Conservation (phyloP, 768 basidiomycete species). For the Exidia glandulosa region DNA sequence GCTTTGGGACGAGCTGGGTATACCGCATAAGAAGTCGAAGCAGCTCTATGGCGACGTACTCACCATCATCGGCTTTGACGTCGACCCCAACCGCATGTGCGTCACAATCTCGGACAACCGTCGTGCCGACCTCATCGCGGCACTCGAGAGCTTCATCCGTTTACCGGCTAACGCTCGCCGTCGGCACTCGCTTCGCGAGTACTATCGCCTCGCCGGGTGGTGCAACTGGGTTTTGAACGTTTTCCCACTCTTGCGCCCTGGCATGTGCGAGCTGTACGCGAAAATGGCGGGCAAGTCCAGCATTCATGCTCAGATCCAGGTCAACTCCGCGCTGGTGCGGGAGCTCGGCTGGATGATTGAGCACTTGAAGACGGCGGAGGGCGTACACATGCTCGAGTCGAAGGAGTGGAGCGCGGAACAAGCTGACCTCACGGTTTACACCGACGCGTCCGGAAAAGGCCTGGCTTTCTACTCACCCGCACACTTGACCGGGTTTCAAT, state of each 20-base stretch:
- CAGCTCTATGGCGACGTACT: slow-evolving; percentile 25
- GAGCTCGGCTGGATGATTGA: slow-evolving; percentile 25
- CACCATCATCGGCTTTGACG: slow-evolving; percentile 28
- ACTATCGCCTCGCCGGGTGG: slow-evolving; percentile 24
- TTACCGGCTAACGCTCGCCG: slow-evolving; percentile 3
- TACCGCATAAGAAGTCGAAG: slow-evolving; percentile 29
- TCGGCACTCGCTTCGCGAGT: slow-evolving; percentile 10
- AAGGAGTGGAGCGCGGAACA: background rate
- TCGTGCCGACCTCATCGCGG: slow-evolving; percentile 6
- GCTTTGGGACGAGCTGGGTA: slow-evolving; percentile 29
- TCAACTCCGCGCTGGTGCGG: slow-evolving; percentile 17
- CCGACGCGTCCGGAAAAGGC: slow-evolving; percentile 15
- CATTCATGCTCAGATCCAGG: slow-evolving; percentile 9
- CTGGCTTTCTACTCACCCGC: slow-evolving; percentile 19
- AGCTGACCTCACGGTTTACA: background rate
- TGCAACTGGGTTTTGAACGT: slow-evolving; percentile 32
- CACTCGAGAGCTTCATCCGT: slow-evolving; percentile 9
- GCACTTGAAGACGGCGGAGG: slow-evolving; percentile 6
- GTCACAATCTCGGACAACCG: slow-evolving; percentile 16
- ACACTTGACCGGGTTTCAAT: slow-evolving; percentile 7
- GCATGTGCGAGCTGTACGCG: slow-evolving; percentile 21
- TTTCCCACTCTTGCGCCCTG: slow-evolving; percentile 24
- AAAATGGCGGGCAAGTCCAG: slow-evolving; percentile 22
- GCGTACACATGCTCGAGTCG: background rate
- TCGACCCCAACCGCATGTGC: slow-evolving; percentile 24